Evolutionary conservation across 1,139 yeast genomes (phyloP), one percentile per base, ranked within the genome.

Genomic region (Pichia cactophila): DNA sequence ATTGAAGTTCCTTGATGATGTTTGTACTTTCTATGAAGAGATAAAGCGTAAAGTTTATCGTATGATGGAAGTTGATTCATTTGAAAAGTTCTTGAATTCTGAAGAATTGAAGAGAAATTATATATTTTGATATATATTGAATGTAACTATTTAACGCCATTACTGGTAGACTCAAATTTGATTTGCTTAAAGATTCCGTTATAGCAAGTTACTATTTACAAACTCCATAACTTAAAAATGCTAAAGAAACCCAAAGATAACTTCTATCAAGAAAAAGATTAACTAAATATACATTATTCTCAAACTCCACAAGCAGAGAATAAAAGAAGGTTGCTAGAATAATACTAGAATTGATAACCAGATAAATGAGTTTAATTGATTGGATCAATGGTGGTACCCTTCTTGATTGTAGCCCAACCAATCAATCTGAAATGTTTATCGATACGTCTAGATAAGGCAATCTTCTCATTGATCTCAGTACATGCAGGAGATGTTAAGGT

Each of bases 351-450:
- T 31, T 12, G 12, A 12, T 14, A 31, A 14, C 35, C 35, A 31
- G 17, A 31, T 12, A 17, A 14, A 41, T 17, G 29, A 12, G 12
- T 40, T 61, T 64, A 70, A 57, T 69, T 70, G 53, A 72, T 64
- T 58, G 94, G 92, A 66, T 85, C 92, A 67, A 86, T 77, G 51
- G 88, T 83, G 55, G 89, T 83, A 72, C 98, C 98, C 73, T 88
- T 89, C 73, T 88, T 87, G 68, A 94, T 92, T 50, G 97, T 88
- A 60, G 98, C 99, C 99, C 99, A 94, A 63, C 99, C 99, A 73
- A 94, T 94, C 70, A 94, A 80, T 78, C 99, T 94, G 96, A 97
- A 94, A 72, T 94, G 99, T 80, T 90, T 92, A 68, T 92, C 99
- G 62, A 94, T 94, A 81, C 98, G 90, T 79, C 99, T 86, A 43